Percentiles rank a stretch among this genome's conserved stretches.
phyloP scores from a whole-genome alignment of 345 rosid genomes.

The Salix arbutifolia region DNA sequence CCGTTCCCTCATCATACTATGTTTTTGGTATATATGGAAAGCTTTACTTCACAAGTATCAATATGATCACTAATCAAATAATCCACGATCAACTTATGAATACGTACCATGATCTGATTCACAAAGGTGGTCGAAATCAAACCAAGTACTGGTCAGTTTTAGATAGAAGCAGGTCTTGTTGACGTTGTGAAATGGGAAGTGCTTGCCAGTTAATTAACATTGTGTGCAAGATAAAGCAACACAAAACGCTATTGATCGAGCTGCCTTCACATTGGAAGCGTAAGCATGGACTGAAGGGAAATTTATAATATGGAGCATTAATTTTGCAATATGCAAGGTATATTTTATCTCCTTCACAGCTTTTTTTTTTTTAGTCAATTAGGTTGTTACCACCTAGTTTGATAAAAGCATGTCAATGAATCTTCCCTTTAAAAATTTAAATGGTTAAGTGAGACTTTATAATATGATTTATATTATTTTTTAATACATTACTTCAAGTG shows the following conservation, averaged over 20 bases:
- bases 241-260: not conserved
- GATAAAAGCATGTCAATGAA: too few species aligned
- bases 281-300: not conserved
- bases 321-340: not conserved
- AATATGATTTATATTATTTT: too few species aligned
- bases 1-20: not conserved
- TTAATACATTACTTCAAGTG: too few species aligned
- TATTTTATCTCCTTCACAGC: constrained; percentile 10
- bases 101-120: not conserved
- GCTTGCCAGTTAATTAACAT: not conserved
- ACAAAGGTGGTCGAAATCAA: not conserved
- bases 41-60: not conserved
- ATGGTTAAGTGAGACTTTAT: fast-evolving
- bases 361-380: not conserved
- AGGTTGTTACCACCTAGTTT: too few species aligned
- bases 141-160: not conserved
- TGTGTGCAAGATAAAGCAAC: not conserved
- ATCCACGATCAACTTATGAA: not conserved
- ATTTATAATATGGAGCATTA: not conserved
- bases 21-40: not conserved
- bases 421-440: too few species aligned
- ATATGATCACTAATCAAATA: not conserved
- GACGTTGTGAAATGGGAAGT: not conserved
- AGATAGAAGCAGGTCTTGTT: not conserved
- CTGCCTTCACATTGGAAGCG: not conserved